Evolutionary conservation across 2,329 filamentous ascomycete species (phyloP).

Genomic region (Diaporthe sp.): DNA sequence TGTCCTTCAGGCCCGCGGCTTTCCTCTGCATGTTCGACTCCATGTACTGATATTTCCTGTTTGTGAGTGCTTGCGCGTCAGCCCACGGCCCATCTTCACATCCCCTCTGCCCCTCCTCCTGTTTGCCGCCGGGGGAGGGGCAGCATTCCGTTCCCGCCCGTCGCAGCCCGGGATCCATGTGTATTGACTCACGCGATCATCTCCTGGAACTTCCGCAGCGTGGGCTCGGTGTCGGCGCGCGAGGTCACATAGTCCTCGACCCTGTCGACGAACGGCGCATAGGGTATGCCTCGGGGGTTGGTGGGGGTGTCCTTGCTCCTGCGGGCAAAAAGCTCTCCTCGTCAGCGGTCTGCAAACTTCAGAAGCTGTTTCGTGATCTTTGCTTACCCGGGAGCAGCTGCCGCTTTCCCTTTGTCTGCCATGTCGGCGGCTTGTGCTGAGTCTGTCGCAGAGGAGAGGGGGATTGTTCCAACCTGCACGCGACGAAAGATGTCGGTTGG

Average conservation of each 20-base stretch:
- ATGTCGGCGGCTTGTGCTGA: conserved; percentile 44
- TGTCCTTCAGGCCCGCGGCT: conserved; percentile 85
- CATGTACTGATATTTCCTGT: conserved; percentile 99
- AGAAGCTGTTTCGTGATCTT: not conserved
- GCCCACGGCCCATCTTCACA: not conserved
- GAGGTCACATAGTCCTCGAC: conserved; percentile 89
- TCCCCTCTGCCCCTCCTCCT: not conserved
- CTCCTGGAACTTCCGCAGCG: conserved; percentile 87
- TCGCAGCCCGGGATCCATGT: not conserved
- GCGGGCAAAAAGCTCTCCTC: not conserved
- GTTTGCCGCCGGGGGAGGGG: not conserved
- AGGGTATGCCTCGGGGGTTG: conserved; percentile 86
- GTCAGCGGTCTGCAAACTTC: conserved; percentile 18
- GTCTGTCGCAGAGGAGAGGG: not conserved
- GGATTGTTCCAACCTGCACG: not conserved
- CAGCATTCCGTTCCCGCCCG: conserved; percentile 37
- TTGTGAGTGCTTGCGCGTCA: conserved; percentile 43
- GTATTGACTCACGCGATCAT: conserved; percentile 82
- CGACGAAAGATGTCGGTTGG: not conserved
- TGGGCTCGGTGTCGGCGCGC: conserved; percentile 82
- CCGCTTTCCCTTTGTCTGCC: conserved; percentile 56
- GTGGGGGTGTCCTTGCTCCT: conserved; percentile 67
- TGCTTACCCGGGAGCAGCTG: conserved; percentile 50
- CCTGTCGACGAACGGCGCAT: conserved; percentile 87
- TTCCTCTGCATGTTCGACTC: conserved; percentile 91